phyloP scores from a whole-genome alignment of 768 basidiomycete species.

The Kwoniella europaea region DNA sequence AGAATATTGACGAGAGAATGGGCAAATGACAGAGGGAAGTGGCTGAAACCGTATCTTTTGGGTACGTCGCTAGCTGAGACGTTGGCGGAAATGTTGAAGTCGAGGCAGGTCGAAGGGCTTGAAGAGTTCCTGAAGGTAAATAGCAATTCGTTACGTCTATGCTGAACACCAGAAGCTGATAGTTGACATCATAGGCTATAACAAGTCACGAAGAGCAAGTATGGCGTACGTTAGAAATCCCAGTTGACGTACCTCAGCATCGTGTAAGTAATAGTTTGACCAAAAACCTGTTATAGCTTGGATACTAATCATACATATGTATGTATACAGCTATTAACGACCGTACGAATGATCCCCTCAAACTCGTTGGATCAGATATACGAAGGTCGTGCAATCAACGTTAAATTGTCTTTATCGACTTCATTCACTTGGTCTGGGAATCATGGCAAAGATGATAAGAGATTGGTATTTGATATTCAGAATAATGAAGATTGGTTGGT shows the following conservation, averaged over 20 bases:
- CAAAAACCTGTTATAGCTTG: not conserved
- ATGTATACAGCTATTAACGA: constrained; percentile 60
- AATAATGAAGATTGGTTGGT: constrained; percentile 85
- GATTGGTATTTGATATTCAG: constrained; percentile 74
- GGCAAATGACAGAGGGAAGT: constrained; percentile 12
- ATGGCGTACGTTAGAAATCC: constrained; percentile 80
- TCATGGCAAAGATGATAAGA: constrained; percentile 16
- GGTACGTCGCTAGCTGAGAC: constrained; percentile 8
- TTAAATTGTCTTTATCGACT: constrained; percentile 69
- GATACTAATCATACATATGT: constrained; percentile 39
- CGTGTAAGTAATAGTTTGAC: constrained; percentile 64
- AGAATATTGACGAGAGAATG: not conserved
- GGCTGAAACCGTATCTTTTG: constrained; percentile 24
- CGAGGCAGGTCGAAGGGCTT: constrained; percentile 51
- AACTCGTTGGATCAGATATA: constrained; percentile 64
- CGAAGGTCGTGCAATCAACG: constrained; percentile 84
- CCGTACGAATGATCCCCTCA: constrained; percentile 52
- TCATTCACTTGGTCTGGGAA: constrained; percentile 75
- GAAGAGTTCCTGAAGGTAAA: constrained; percentile 57
- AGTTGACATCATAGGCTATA: constrained; percentile 9
- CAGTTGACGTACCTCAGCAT: constrained; percentile 81
- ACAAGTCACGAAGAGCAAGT: constrained; percentile 26
- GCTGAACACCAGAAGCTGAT: not conserved
- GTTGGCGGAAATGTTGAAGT: constrained; percentile 38
- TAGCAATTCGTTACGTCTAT: not conserved